Conservation (phyloP, 1,284 basidiomycete genomes). For the Schizophyllum commune region DNA sequence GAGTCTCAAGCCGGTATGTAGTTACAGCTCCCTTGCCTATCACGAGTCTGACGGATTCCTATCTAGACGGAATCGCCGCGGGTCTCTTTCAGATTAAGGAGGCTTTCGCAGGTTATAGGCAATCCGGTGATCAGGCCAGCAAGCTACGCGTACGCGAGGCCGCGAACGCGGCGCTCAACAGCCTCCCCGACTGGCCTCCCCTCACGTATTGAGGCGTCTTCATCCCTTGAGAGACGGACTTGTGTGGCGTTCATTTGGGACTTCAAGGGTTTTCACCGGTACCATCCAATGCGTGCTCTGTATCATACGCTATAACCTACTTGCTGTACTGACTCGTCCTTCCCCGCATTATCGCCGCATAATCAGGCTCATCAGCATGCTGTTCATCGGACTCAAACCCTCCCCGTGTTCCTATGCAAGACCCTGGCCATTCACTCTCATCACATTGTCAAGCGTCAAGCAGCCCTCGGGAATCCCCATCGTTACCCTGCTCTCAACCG, state of each 20-base stretch:
- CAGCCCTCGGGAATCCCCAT: not conserved
- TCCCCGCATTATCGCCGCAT: no score
- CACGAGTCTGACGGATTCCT: not conserved
- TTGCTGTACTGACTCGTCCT: no score
- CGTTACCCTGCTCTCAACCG: not conserved
- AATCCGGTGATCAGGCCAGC: slow-evolving; percentile 46
- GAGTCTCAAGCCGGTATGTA: slow-evolving; percentile 38
- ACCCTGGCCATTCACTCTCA: no score
- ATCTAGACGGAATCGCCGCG: slow-evolving; percentile 22
- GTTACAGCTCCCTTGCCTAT: not conserved
- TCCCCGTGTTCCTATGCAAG: no score
- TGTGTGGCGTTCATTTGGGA: not conserved
- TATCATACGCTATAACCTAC: not conserved
- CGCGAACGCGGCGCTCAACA: slow-evolving; percentile 48
- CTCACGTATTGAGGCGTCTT: slow-evolving; percentile 10
- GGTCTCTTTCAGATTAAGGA: slow-evolving; percentile 54
- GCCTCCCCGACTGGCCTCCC: slow-evolving; percentile 51
- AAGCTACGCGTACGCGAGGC: slow-evolving; percentile 54
- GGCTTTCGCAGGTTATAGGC: slow-evolving; percentile 48
- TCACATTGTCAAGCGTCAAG: not conserved
- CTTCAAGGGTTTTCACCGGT: no score
- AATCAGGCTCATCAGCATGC: no score
- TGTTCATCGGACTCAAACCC: no score
- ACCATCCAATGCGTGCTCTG: not conserved
- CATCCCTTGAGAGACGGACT: not conserved